phyloP scores from a whole-genome alignment of 2,329 filamentous ascomycete species.

The Raffaelea arxii region DNA sequence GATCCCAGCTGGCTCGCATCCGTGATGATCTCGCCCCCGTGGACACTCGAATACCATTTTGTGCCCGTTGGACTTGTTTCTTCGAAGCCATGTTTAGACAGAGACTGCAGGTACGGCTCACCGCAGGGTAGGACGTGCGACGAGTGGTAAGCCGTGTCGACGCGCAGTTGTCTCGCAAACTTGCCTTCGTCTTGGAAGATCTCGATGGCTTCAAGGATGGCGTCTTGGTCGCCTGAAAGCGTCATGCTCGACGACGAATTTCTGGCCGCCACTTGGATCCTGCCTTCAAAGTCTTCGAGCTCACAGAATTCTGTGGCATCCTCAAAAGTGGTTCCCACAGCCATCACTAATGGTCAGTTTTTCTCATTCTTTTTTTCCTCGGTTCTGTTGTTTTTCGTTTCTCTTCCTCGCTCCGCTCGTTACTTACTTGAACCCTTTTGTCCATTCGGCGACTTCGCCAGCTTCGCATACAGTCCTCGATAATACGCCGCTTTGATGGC shows the following conservation, averaged over 20 bases:
- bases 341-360: too few relatives aligned
- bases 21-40: not conserved
- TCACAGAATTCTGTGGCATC: constrained; percentile 18
- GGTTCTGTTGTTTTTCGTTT: too few relatives aligned
- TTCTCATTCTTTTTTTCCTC: too few relatives aligned
- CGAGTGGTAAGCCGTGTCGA: constrained; percentile 39
- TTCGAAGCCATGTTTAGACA: constrained; percentile 18
- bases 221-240: constrained; percentile 23
- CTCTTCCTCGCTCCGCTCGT: constrained; percentile 12
- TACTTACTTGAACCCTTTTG: constrained; percentile 1
- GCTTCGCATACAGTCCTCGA: constrained; percentile 24
- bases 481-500: constrained; percentile 31
- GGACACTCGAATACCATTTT: constrained; percentile 30
- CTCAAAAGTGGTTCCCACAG: constrained; percentile 17
- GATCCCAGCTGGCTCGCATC: constrained; percentile 1
- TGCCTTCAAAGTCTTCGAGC: constrained; percentile 13
- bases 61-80: constrained; percentile 4
- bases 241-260: constrained; percentile 23
- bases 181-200: constrained; percentile 13
- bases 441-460: constrained; percentile 11
- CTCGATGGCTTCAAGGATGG: constrained; percentile 13
- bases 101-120: constrained; percentile 19
- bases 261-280: constrained; percentile 18
- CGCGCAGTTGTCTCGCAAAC: constrained; percentile 24
- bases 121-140: constrained; percentile 30